Evolutionary conservation across 2,329 filamentous ascomycete genomes (phyloP).

Genomic region (Claviceps pazoutovae): DNA sequence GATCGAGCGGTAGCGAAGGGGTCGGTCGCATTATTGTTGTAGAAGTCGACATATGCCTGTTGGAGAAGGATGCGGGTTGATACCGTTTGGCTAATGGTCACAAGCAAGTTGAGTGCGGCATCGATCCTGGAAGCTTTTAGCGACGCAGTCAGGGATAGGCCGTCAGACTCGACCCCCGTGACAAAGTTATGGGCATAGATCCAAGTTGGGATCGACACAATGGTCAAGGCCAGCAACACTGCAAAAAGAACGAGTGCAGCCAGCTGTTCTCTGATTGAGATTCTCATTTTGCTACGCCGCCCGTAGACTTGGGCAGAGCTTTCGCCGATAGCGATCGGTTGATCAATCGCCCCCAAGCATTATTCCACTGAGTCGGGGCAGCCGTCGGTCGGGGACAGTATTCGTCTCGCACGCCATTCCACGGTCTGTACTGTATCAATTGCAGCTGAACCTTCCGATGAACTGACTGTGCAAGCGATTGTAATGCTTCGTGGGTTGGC

Average conservation of each 20-base stretch:
- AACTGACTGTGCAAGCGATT: not conserved
- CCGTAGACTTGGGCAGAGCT: not conserved
- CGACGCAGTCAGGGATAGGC: constrained; percentile 65
- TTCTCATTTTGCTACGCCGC: constrained; percentile 45
- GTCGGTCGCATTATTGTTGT: constrained; percentile 34
- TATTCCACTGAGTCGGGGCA: not conserved
- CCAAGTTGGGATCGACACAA: constrained; percentile 67
- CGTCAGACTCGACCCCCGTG: constrained; percentile 37
- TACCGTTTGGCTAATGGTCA: constrained; percentile 60
- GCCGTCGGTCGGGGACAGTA: not conserved
- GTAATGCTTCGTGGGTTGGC: not conserved
- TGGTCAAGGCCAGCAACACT: constrained; percentile 58
- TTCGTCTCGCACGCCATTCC: not conserved
- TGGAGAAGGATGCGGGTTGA: constrained; percentile 52
- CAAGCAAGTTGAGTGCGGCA: constrained; percentile 64
- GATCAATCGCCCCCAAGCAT: constrained; percentile 1
- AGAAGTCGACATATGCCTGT: constrained; percentile 35
- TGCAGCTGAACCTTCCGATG: not conserved
- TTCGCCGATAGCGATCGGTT: not conserved
- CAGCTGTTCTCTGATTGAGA: constrained; percentile 80
- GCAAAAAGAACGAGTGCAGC: constrained; percentile 64
- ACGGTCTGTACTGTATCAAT: not conserved
- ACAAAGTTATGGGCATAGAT: constrained; percentile 43
- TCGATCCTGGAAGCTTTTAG: constrained; percentile 74
- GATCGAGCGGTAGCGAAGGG: constrained; percentile 47